Percentiles rank a stretch among this genome's conserved stretches.
Evolutionary conservation across 768 basidiomycete genomes (phyloP).

Genomic region (Boletus sensibilis): DNA sequence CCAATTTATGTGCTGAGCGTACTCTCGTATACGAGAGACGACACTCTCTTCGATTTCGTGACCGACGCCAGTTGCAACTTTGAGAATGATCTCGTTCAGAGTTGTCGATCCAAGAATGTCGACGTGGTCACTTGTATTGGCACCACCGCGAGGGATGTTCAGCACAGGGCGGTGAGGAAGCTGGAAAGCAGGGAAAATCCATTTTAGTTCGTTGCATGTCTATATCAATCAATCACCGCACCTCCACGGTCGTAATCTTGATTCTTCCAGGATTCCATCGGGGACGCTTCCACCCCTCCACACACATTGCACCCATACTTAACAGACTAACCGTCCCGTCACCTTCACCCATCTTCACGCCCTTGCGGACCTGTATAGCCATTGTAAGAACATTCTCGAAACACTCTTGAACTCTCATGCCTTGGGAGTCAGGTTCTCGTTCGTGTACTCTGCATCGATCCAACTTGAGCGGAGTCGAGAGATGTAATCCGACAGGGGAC

Average conservation of each 20-base stretch:
- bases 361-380: constrained; percentile 58
- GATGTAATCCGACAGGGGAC: constrained; percentile 52
- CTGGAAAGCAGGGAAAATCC: constrained; percentile 38
- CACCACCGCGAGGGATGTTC: constrained; percentile 82
- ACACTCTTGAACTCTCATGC: constrained; percentile 27
- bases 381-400: background rate
- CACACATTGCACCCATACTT: constrained; percentile 93
- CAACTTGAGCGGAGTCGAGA: constrained; percentile 55
- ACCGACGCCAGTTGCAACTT: constrained; percentile 83
- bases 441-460: constrained; percentile 84
- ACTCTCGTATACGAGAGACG: constrained; percentile 78
- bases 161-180: constrained; percentile 75
- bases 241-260: constrained; percentile 83
- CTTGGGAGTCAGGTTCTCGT: constrained; percentile 58
- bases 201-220: constrained; percentile 1
- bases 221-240: constrained; percentile 33
- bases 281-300: constrained; percentile 87
- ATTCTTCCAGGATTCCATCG: constrained; percentile 94
- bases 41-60: constrained; percentile 67
- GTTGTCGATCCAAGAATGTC: constrained; percentile 78
- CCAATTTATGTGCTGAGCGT: constrained; percentile 74
- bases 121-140: constrained; percentile 89
- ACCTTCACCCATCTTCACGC: constrained; percentile 91
- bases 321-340: constrained; percentile 90
- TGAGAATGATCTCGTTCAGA: constrained; percentile 87